Evolutionary conservation across 2,329 filamentous ascomycete genomes (phyloP).

Genomic region (Colletotrichum shisoi): DNA sequence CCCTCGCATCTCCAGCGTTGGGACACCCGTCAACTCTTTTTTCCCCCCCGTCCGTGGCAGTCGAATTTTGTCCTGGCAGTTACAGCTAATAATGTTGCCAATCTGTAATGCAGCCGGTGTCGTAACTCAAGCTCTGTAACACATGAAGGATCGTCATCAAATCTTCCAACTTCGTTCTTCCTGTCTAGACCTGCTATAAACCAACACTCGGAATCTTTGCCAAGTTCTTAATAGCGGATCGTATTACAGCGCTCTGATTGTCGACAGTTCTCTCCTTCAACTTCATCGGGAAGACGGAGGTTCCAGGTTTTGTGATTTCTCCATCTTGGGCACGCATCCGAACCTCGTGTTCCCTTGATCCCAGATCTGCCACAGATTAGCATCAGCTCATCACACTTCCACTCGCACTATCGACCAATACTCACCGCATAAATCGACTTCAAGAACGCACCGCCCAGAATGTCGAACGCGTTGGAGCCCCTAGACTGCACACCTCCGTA

Average conservation of each 20-base stretch:
- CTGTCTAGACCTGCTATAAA: background rate
- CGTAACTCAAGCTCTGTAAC: too few relatives aligned
- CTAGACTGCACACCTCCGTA: conserved; percentile 35
- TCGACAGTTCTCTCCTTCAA: background rate
- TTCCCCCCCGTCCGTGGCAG: background rate
- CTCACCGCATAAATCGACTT: conserved; percentile 37
- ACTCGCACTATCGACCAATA: background rate
- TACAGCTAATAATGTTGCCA: background rate
- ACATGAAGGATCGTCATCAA: background rate
- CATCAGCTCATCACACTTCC: background rate
- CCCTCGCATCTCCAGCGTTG: too few relatives aligned
- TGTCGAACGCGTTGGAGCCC: conserved; percentile 34
- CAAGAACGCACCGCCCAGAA: conserved; percentile 31
- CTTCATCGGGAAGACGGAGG: background rate
- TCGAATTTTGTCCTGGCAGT: background rate
- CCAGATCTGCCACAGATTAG: conserved; percentile 31
- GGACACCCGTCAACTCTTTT: background rate
- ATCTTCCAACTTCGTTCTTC: background rate
- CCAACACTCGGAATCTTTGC: too few relatives aligned
- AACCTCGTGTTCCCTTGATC: conserved; percentile 36
- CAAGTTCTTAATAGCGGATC: background rate
- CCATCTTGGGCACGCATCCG: conserved; percentile 34
- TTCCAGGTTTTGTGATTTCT: conserved; percentile 28
- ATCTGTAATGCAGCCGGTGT: too few relatives aligned
- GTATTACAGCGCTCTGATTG: too few relatives aligned